phyloP scores from a whole-genome alignment of 257 asterid genomes.

The Asclepias syriaca region DNA sequence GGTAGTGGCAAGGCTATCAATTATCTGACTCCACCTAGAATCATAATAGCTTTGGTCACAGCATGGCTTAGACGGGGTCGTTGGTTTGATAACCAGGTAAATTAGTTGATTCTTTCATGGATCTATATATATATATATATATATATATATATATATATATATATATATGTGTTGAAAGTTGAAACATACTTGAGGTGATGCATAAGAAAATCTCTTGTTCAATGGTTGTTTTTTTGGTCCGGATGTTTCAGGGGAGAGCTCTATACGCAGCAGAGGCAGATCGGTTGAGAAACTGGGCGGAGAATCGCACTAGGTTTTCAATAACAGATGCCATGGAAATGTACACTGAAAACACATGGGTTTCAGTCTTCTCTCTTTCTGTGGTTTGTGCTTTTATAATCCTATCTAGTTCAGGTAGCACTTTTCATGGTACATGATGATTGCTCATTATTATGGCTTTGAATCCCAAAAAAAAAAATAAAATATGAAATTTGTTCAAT shows the following conservation, averaged over 20 bases:
- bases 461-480: not conserved
- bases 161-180: too few species aligned
- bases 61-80: conserved; percentile 97
- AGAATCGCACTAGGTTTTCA: conserved; percentile 80
- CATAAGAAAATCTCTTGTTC: not conserved
- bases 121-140: not conserved
- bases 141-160: too few species aligned
- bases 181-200: not conserved
- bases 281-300: conserved; percentile 96
- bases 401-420: conserved; percentile 66
- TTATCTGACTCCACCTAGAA: conserved; percentile 96
- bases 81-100: conserved; percentile 96
- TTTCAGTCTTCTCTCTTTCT: conserved; percentile 88
- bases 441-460: not conserved
- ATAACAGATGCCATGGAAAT: conserved; percentile 96
- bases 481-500: not conserved
- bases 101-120: not conserved
- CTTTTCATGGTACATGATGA: conserved; percentile 52
- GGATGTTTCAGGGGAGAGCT: conserved; percentile 72
- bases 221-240: not conserved
- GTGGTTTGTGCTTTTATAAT: conserved; percentile 96
- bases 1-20: conserved; percentile 93
- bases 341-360: conserved; percentile 95
- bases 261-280: conserved; percentile 97
- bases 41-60: conserved; percentile 83